Base-by-base conservation (phyloP, 164 flowering plant species). In the Vitis rupestris region DNA sequence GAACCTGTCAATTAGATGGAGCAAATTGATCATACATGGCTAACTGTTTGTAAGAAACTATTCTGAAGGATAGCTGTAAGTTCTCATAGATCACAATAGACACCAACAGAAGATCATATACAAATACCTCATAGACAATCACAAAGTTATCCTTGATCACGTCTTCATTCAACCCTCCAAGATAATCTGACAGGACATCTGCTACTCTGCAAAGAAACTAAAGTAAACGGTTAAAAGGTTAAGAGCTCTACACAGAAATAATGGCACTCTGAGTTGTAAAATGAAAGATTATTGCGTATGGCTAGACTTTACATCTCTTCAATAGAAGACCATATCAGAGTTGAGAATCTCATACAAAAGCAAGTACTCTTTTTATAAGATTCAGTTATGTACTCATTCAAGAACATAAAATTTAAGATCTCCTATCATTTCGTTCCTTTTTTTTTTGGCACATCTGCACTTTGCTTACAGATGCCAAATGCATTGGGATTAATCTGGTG, bases 171-270 rank as follows among this genome's bases (percentile, higher is more conserved):
- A 95, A 70, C 50, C 86, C 97, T 56, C 88, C 98, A 67, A 95
- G 93, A 79, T 95, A 95, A 66, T 89, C 95, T 19, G 90, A 67
- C 60, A 95, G 94, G 57, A 95, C 95, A 83, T 91, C 92, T 65
- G 96, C 97, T 29, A 92, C 99, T 78, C 98, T 91, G 82, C 91
- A 86, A 71, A 95, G 97, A 68, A 95, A 93, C 99, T 93, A 81
- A 64, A 77, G 50, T 50, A 44, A 72, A 68, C 19, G 57, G 61
- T 61, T 50, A 69, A 76, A 76, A 51, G 62, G 27, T n/a, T 66
- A 67, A 50, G 11, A 51, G 12, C 13, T 54, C 54, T 67, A 55
- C 8, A 17, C 19, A 29, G 16, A 50, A 50, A 68, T 59, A 61
- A 65, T 15, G 29, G 31, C 27, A 27, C 15, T 37, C 11, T 9